Conservation (phyloP, 148 eudicot species). For the Tetragonia tetragonoides region DNA sequence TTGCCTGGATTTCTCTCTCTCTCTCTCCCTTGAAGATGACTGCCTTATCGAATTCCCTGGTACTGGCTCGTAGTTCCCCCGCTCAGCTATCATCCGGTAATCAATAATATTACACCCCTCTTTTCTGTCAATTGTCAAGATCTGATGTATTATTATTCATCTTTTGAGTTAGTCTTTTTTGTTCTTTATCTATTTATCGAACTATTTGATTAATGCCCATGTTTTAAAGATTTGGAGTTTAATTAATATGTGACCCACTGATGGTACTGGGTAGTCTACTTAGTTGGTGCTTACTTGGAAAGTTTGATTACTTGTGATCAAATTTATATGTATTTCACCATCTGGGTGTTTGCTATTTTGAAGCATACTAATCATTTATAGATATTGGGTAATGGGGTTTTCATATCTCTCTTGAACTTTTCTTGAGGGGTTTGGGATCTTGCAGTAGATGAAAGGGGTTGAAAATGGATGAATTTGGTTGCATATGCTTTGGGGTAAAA, state of each 20-base stretch:
- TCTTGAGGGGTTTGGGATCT: neutral
- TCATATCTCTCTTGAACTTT: neutral
- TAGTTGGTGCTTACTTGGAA: constrained; percentile 1
- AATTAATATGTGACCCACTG: neutral
- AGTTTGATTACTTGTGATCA: neutral
- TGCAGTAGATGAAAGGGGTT: neutral
- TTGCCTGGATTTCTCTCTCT: neutral
- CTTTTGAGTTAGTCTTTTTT: neutral
- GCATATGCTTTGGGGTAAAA: neutral
- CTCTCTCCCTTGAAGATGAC: constrained; percentile 25
- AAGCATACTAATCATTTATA: constrained; percentile 1
- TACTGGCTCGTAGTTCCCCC: constrained; percentile 31
- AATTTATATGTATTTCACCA: neutral
- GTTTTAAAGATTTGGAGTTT: neutral
- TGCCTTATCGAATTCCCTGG: constrained; percentile 44
- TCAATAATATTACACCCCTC: neutral
- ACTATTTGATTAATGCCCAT: neutral
- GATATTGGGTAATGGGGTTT: neutral
- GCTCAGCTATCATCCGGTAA: constrained; percentile 44
- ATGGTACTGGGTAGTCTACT: constrained; percentile 17
- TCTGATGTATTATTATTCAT: neutral
- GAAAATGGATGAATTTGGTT: neutral
- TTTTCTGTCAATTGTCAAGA: neutral
- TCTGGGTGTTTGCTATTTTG: constrained; percentile 14
- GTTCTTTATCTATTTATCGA: neutral